Evolutionary conservation across 2,329 filamentous ascomycete genomes (phyloP).

Genomic region (Diplocarpon mali): DNA sequence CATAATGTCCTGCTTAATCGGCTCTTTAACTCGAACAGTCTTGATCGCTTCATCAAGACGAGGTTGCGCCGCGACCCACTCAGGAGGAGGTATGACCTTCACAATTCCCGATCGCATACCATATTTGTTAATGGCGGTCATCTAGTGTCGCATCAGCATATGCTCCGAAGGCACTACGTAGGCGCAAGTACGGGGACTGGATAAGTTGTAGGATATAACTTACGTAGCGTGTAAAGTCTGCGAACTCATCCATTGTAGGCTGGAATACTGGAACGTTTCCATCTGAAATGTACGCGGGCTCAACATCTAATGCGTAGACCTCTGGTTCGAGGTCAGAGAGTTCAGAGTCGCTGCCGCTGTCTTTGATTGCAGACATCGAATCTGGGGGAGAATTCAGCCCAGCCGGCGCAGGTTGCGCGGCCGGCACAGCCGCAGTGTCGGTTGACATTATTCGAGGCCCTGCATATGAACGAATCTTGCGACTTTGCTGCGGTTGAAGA

Average conservation of each 20-base stretch:
- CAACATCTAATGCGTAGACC: constrained; percentile 52
- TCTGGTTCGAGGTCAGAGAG: constrained; percentile 52
- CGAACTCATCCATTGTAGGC: constrained; percentile 90
- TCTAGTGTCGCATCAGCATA: constrained; percentile 33
- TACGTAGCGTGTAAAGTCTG: constrained; percentile 86
- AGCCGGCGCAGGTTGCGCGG: constrained; percentile 14
- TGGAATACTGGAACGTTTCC: constrained; percentile 88
- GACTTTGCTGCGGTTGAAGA: constrained; percentile 2
- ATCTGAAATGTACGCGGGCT: constrained; percentile 74
- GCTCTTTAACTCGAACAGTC: constrained; percentile 85
- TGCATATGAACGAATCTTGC: constrained; percentile 20
- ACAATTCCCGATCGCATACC: constrained; percentile 97
- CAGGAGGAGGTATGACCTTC: constrained; percentile 84
- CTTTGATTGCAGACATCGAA: constrained; percentile 48
- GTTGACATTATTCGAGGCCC: constrained; percentile 20
- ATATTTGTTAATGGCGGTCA: constrained; percentile 76
- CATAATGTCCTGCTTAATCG: constrained; percentile 97
- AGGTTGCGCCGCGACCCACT: constrained; percentile 81
- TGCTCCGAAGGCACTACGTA: background rate
- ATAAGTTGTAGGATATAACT: constrained; percentile 25
- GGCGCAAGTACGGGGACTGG: background rate
- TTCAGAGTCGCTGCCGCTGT: constrained; percentile 51
- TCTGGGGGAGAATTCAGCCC: constrained; percentile 51
- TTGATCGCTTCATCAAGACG: constrained; percentile 78
- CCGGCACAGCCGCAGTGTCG: constrained; percentile 19